A percentile compares a stretch with the other conserved stretches of the same genome.
Conservation (phyloP, 257 asterid species). For the Gynochthodes officinalis region DNA sequence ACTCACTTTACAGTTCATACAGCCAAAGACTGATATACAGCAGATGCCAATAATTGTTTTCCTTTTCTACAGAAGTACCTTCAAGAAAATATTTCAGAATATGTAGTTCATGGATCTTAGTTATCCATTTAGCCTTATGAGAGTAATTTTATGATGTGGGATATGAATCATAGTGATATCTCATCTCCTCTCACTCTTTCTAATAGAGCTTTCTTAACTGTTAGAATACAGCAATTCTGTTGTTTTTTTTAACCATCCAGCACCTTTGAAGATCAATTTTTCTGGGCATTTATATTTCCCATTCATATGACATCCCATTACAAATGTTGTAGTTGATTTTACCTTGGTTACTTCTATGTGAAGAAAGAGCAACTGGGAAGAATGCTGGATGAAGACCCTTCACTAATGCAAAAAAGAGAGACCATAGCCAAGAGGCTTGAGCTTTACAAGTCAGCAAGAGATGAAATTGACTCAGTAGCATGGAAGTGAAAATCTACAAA, state of each 20-base stretch:
- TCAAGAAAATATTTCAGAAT: neutral
- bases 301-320: neutral
- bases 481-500: too few species aligned
- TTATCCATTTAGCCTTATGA: too few species aligned
- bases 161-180: neutral
- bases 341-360: conserved; percentile 20
- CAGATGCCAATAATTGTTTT: too few species aligned
- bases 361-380: conserved; percentile 91
- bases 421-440: too few species aligned
- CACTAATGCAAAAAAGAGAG: conserved; percentile 82
- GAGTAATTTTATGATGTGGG: neutral
- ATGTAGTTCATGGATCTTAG: too few species aligned
- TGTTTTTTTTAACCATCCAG: neutral
- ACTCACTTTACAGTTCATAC: neutral
- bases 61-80: neutral
- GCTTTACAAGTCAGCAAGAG: too few species aligned
- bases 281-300: neutral
- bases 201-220: too few species aligned
- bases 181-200: neutral
- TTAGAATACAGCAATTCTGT: too few species aligned
- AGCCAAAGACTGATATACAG: neutral
- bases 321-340: neutral
- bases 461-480: too few species aligned
- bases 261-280: neutral
- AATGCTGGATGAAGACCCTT: conserved; percentile 95